Base-by-base conservation (phyloP, 148 eudicot species). In the Oxyria digyna region DNA sequence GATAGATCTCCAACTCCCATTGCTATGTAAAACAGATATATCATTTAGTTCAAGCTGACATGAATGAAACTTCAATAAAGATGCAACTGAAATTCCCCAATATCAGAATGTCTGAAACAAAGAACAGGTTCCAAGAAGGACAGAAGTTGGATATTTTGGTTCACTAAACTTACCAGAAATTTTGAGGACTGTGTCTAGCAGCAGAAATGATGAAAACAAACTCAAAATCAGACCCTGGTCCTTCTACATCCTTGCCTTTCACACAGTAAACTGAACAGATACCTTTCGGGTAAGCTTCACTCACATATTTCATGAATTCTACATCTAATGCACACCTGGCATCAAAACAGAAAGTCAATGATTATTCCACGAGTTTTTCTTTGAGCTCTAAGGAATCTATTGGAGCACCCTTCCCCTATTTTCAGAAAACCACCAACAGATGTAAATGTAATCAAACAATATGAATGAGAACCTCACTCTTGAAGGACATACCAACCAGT, bases 241-340 rank as follows among this genome's bases (percentile, higher is more conserved):
- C 97, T 78, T 88, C 96, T 46, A 81, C 96, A 81, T 94, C 92
- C 78, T 88, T 94, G 33, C 98, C 98, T 49, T 71, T 84, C 18
- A 67, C 69, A 79, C 96, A 87, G 72, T 86, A 90, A 68, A 94
- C 97, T 73, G 97, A 82, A 71, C 84, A 78, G 46, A 86, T 74
- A 64, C 98, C 98, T 84, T 89, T 94, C 49, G 98, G 95, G 81
- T 90, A 94, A 74, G 91, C 87, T 80, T 88, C 98, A 71, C 89
- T 69, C 38, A 88, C 91, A 76, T 94, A 94, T 73, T 82, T 90
- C 71, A 75, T 76, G 42, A 89, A 68, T 76, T 93, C 98, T 27
- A 84, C 90, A 78, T 93, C 98, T 67, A 93, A 71, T 32, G 97
- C 87, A 82, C 87, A 94, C 74, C 98, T 94, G n/a, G 85, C 69